Base-by-base conservation (phyloP, 352 stramenopile genomes). In the Phytophthora uliginosa region DNA sequence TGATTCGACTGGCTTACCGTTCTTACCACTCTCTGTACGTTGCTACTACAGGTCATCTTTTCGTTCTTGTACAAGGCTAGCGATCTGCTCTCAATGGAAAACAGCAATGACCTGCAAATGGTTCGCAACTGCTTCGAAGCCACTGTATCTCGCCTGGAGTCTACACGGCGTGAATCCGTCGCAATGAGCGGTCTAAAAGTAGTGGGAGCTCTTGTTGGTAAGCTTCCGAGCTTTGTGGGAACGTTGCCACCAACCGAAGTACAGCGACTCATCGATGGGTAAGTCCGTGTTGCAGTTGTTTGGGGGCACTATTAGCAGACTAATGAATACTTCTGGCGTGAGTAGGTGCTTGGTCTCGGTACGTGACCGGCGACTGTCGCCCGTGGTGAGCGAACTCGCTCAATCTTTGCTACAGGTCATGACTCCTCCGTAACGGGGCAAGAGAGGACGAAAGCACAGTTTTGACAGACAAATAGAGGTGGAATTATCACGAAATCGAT, bases 121-220 rank as follows among this genome's bases (percentile, higher is more conserved):
- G 65, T 74, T 65, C 54, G 40, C 18, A 66, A 57, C 10, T 79
- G 76, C 59, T 83, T 76, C 20, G 63, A 74, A 10, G 45, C 62
- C 22, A 74, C 71, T 7, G n/a, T 52, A 40, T n/a, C 63, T 70
- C 51, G 48, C 47, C 65, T 84, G 3, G 66, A 74, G 20, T 56
- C 45, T n/a, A 74, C 70, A 17, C 54, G 40, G 15, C 78, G 54
- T 42, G 76, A 85, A 55, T 59, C 66, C 24, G 73, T 92, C 13
- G 77, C 68, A 18, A 82, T 92, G 74, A 87, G 77, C 53, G 78
- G 82, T 0, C 65, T 94, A 7, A 93, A 92, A 59, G 73, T 93
- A 5, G 52, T 89, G 12, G 84, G 81, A 8, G 84, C 76, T 5
- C 55, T 94, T 13, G 77, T 93, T 48, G 77, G 77, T 34, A 89